These are phyloP conservation scores for Heliosperma pusillum DNA, from an alignment of 148 eudicot genomes.

Conservation along the genomic window DNA sequence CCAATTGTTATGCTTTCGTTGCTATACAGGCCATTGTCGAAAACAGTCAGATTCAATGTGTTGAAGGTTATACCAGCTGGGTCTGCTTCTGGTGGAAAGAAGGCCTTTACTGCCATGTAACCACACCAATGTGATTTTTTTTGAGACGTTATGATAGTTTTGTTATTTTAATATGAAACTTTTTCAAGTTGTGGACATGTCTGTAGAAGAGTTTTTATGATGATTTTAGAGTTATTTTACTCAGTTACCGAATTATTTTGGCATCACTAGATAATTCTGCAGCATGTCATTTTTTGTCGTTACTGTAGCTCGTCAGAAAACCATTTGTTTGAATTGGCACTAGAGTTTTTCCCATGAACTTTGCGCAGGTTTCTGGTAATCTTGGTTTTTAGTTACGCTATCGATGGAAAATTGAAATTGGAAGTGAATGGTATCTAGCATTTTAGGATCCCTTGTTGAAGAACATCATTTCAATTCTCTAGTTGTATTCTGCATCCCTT, in stretches of 20 bases:
- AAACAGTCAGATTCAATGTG: slow-evolving; percentile 59
- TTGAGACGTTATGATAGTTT: slow-evolving; percentile 10
- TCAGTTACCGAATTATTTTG: slow-evolving; percentile 10
- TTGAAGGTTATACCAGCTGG: slow-evolving; percentile 71
- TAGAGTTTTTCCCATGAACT: background rate
- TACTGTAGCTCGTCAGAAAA: background rate
- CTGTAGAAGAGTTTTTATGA: slow-evolving; percentile 21
- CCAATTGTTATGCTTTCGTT: background rate
- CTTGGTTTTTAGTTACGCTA: no score
- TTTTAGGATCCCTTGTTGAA: no score
- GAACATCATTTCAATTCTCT: no score
- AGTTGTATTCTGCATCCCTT: no score
- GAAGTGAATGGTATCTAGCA: no score
- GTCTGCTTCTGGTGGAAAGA: slow-evolving; percentile 50
- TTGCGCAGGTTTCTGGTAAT: no score
- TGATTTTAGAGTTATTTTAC: slow-evolving; percentile 1
- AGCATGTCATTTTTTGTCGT: background rate
- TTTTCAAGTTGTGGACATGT: slow-evolving; percentile 9
- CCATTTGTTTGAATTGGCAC: no score
- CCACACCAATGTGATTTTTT: background rate
- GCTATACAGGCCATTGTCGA: slow-evolving; percentile 48
- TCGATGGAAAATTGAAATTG: no score
- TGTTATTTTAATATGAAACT: slow-evolving; percentile 5
- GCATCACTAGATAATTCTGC: background rate
- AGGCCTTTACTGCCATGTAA: slow-evolving; percentile 50